Evolutionary conservation across 2,329 filamentous ascomycete species (phyloP).

Genomic region (Fusarium burgessii): DNA sequence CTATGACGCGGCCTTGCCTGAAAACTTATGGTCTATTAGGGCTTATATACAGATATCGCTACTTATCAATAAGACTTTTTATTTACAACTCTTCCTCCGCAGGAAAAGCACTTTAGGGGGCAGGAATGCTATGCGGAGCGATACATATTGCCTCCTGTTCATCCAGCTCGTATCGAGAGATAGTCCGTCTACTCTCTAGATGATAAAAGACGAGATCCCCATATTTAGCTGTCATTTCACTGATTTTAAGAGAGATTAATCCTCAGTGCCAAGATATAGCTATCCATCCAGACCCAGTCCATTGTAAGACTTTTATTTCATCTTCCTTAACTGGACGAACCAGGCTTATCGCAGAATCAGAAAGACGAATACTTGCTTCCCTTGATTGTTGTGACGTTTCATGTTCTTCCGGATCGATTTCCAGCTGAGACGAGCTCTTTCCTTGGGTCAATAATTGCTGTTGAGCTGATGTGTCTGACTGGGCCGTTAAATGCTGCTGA

Average conservation of each 20-base stretch:
- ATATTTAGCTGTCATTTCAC: neutral
- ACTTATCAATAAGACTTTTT: too few species aligned
- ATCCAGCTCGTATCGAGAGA: neutral
- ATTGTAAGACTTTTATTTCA: neutral
- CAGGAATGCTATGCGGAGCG: neutral
- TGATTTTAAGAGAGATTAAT: neutral
- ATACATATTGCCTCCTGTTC: neutral
- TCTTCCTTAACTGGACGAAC: neutral
- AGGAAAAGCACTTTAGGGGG: neutral
- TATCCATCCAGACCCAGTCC: neutral
- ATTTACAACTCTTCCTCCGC: neutral
- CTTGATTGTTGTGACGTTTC: neutral
- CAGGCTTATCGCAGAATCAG: neutral
- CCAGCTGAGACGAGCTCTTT: neutral
- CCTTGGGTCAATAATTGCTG: neutral
- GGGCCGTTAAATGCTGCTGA: neutral
- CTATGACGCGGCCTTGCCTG: too few species aligned
- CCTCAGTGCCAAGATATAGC: neutral
- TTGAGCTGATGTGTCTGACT: neutral
- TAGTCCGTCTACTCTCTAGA: neutral
- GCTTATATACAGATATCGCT: too few species aligned
- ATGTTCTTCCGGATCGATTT: neutral
- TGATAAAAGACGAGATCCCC: neutral
- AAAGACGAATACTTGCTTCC: neutral
- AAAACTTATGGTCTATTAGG: too few species aligned